Base-by-base conservation (phyloP, 768 basidiomycete species). In the Lactarius quietus region DNA sequence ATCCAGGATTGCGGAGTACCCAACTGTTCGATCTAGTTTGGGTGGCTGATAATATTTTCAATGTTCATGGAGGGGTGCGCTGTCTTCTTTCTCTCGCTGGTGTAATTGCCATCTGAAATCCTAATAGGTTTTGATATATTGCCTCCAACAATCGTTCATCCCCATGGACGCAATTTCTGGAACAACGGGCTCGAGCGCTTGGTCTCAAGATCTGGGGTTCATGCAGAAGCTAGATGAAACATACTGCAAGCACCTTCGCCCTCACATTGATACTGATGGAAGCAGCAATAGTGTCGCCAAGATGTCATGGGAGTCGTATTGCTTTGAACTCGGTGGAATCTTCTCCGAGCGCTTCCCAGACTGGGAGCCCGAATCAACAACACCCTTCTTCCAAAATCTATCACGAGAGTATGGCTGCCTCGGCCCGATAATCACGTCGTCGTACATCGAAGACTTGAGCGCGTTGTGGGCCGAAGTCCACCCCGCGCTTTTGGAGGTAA, bases 1-100 rank as follows among this genome's bases (percentile, higher is more conserved):
- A 64, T 7, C 29, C 28, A 2, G 31, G 51, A 2, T 51, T 65
- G 31, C 26, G 39, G 20, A 64, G 23, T 23, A 53, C 62, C 2
- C 62, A 64, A 39, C 15, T 66, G 5, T 66, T 45, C 39, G 61
- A 66, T 23, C 39, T 64, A 23, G 38, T 41, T n/a, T 66, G 65
- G 65, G 48, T 66, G 3, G 43, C 58, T 18, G 33, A 66, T n/a
- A 66, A 66, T 26, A 23, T 66, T 14, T 55, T 64, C 33, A 43
- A 64, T 52, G 26, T 66, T 14, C 65, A 66, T 45, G 65, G 65
- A 39, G 65, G 65, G 57, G 65, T 59, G 29, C 12, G 65, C 28
- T n/a, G 23, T 31, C 12, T 6, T 18, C 12, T 28, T 14, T 5
- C 6, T n/a, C n/a, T n/a, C 3, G 36, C 28, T 18, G 26, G 10